phyloP scores from a whole-genome alignment of 2,329 filamentous ascomycete genomes.

The Ophiocordyceps sinensis region DNA sequence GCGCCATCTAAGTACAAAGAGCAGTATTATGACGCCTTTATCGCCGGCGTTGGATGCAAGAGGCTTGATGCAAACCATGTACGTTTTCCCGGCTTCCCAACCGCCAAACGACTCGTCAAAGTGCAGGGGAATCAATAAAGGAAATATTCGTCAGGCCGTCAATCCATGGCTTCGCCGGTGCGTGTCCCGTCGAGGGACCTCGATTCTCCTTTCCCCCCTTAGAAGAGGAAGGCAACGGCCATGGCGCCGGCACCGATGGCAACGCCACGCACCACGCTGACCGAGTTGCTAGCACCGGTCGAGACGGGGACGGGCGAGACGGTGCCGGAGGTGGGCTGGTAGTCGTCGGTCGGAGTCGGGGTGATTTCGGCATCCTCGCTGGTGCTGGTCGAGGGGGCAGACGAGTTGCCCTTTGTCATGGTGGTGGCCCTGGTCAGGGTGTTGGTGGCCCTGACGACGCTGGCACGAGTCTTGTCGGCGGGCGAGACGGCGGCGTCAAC shows the following conservation, averaged over 20 bases:
- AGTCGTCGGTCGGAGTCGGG: not conserved
- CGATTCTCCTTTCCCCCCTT: constrained; percentile 3
- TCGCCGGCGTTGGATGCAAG: not conserved
- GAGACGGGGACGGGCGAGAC: constrained; percentile 9
- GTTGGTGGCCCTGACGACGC: constrained; percentile 7
- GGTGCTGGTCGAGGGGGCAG: constrained; percentile 4
- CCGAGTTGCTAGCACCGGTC: constrained; percentile 15
- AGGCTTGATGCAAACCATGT: constrained; percentile 3
- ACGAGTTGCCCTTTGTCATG: constrained; percentile 8
- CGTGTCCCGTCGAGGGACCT: not conserved
- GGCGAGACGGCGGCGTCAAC: not conserved
- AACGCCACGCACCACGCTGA: constrained; percentile 8
- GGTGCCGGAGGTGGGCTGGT: constrained; percentile 4
- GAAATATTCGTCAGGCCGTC: not conserved
- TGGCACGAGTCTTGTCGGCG: not conserved
- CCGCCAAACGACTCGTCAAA: not conserved
- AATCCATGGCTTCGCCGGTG: not conserved
- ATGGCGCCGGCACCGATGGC: constrained; percentile 13
- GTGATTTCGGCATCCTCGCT: constrained; percentile 4
- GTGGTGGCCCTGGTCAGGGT: constrained; percentile 6
- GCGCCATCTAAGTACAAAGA: constrained; percentile 2
- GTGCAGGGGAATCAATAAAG: not conserved
- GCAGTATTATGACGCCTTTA: constrained; percentile 1
- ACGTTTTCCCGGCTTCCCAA: not conserved
- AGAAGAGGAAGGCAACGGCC: constrained; percentile 12